phyloP scores from a whole-genome alignment of 805 yeast genomes.

The Candida maesae region DNA sequence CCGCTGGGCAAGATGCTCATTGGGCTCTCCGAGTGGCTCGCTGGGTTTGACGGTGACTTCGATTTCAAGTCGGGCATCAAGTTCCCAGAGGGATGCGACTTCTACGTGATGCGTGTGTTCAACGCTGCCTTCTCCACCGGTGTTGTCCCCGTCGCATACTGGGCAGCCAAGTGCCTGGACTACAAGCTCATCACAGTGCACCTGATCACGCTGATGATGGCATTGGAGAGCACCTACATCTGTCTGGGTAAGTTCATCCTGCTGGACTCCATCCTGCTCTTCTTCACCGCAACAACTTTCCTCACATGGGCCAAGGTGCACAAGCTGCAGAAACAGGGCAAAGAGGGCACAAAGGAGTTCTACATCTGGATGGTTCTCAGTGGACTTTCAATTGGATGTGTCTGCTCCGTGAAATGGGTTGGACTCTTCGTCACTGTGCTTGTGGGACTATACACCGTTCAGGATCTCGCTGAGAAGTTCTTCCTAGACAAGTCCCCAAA shows the following conservation, averaged over 20 bases:
- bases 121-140: conserved; percentile 65
- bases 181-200: conserved; percentile 49
- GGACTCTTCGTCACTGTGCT: conserved; percentile 65
- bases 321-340: conserved; percentile 34
- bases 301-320: conserved; percentile 56
- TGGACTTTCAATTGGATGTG: conserved; percentile 76
- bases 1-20: conserved; percentile 81
- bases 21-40: conserved; percentile 73
- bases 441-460: conserved; percentile 55
- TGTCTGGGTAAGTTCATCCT: conserved; percentile 72
- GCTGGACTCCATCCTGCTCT: conserved; percentile 70
- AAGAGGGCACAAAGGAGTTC: conserved; percentile 40
- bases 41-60: conserved; percentile 81
- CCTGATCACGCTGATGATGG: conserved; percentile 58
- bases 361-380: conserved; percentile 53
- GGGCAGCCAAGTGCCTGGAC: conserved; percentile 58
- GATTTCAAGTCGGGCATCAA: conserved; percentile 63
- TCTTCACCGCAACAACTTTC: conserved; percentile 71
- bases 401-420: conserved; percentile 83
- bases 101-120: conserved; percentile 63
- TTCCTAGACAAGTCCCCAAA: conserved; percentile 25
- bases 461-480: conserved; percentile 47
- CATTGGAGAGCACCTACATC: conserved; percentile 65
- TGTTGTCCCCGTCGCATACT: conserved; percentile 69
- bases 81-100: conserved; percentile 62